Evolutionary conservation across 495 filamentous ascomycete species (phyloP).

Genomic region (Penicillium egyptiacum): DNA sequence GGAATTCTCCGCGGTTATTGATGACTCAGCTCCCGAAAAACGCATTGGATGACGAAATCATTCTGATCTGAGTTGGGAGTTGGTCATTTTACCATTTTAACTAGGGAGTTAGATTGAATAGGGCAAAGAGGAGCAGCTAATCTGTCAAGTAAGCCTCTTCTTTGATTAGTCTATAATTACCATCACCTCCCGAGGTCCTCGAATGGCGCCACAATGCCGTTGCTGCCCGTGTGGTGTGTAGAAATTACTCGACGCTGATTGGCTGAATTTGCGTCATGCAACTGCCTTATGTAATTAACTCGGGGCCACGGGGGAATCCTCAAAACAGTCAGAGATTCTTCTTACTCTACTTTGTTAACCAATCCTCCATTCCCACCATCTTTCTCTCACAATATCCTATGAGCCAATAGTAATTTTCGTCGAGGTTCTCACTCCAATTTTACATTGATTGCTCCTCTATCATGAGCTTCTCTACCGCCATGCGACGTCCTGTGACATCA

Average conservation of each 20-base stretch:
- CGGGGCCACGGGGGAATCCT: constrained; percentile 20
- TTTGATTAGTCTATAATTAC: background rate
- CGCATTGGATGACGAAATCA: constrained; percentile 4
- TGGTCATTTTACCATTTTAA: background rate
- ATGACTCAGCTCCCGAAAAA: constrained; percentile 16
- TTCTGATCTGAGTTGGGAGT: background rate
- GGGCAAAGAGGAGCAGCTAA: background rate
- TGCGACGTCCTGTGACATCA: constrained; percentile 51
- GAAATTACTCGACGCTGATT: constrained; percentile 49
- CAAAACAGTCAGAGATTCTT: constrained; percentile 20
- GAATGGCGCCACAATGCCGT: constrained; percentile 37
- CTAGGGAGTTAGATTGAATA: background rate
- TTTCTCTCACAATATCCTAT: constrained; percentile 17
- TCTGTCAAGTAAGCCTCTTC: background rate
- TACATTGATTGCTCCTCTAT: constrained; percentile 26
- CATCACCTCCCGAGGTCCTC: background rate
- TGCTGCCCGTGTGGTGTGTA: constrained; percentile 23
- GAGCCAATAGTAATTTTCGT: constrained; percentile 14
- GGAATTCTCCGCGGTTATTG: background rate
- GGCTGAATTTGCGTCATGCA: constrained; percentile 31
- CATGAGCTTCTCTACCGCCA: constrained; percentile 40
- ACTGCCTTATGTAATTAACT: constrained; percentile 25
- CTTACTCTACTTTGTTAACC: constrained; percentile 1
- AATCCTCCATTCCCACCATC: constrained; percentile 2
- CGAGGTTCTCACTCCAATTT: constrained; percentile 9